A percentile compares a stretch with the other conserved stretches of the same genome.
Conservation (phyloP, 208 protist genomes). For the Leishmania guyanensis region DNA sequence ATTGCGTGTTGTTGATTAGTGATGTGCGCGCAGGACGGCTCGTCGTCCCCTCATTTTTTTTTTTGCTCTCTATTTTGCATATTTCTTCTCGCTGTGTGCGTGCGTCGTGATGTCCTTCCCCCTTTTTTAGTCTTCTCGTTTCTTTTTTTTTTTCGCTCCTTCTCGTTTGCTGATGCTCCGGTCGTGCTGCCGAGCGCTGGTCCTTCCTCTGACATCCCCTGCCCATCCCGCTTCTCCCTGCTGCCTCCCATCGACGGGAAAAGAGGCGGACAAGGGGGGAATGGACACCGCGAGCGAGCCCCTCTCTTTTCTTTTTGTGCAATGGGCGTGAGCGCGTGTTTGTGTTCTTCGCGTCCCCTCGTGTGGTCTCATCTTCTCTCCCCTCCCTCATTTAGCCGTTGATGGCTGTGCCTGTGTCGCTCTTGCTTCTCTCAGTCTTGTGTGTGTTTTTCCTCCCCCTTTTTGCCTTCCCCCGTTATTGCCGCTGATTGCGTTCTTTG, state of each 20-base stretch:
- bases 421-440: background rate
- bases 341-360: background rate
- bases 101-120: background rate
- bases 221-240: background rate
- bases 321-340: background rate
- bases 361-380: background rate
- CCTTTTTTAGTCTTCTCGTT: background rate
- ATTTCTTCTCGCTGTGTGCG: background rate
- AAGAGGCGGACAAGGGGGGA: background rate
- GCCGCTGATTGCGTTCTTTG: background rate
- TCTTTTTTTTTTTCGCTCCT: background rate
- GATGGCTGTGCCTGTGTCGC: background rate
- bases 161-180: background rate
- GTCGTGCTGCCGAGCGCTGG: background rate
- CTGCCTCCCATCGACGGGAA: background rate
- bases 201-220: background rate
- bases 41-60: background rate
- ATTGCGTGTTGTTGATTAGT: conserved; percentile 6
- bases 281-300: background rate
- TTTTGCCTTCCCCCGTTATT: conserved; percentile 10
- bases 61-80: background rate
- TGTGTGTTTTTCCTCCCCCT: background rate
- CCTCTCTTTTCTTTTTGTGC: too few relatives aligned
- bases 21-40: background rate
- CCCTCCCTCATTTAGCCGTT: background rate